Conservation (phyloP, 1,139 yeast species). For the Geotrichum phurueaensis region DNA sequence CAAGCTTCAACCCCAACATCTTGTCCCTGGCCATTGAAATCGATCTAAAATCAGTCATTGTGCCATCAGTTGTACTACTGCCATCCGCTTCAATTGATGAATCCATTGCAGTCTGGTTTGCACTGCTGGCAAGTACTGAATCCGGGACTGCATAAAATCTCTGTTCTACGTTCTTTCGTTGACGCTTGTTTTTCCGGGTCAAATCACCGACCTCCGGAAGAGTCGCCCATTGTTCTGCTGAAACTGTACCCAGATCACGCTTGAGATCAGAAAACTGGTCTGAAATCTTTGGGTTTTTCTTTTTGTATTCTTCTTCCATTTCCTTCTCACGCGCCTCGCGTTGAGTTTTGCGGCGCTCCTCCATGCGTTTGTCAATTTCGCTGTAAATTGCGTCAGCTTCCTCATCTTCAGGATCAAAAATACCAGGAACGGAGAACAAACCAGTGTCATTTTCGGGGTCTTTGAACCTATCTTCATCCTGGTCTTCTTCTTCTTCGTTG, state of each 20-base stretch:
- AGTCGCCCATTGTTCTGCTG: conserved; percentile 70
- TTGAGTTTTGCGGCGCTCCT: conserved; percentile 37
- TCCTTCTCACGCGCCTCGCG: conserved; percentile 34
- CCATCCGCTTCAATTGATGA: conserved; percentile 37
- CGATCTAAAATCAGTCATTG: conserved; percentile 43
- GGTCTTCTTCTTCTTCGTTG: conserved; percentile 32
- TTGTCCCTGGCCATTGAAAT: conserved; percentile 51
- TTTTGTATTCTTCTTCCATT: conserved; percentile 26
- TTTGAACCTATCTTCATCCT: conserved; percentile 31
- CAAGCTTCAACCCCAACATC: conserved; percentile 47
- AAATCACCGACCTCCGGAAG: conserved; percentile 88
- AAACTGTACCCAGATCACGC: conserved; percentile 51
- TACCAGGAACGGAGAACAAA: conserved; percentile 28
- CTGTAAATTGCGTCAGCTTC: conserved; percentile 74
- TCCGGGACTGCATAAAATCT: conserved; percentile 85
- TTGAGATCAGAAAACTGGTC: conserved; percentile 56
- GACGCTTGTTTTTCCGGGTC: conserved; percentile 72
- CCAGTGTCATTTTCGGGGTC: conserved; percentile 42
- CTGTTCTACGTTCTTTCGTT: conserved; percentile 57
- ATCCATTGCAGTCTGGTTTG: conserved; percentile 35
- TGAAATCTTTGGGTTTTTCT: conserved; percentile 34
- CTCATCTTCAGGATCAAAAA: conserved; percentile 49
- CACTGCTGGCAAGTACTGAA: conserved; percentile 40
- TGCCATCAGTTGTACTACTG: conserved; percentile 26
- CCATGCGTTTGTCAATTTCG: conserved; percentile 55